Percentiles rank a stretch among this genome's conserved stretches.
phyloP scores from a whole-genome alignment of 768 basidiomycete genomes.

The Hygrophorus pudorinus region DNA sequence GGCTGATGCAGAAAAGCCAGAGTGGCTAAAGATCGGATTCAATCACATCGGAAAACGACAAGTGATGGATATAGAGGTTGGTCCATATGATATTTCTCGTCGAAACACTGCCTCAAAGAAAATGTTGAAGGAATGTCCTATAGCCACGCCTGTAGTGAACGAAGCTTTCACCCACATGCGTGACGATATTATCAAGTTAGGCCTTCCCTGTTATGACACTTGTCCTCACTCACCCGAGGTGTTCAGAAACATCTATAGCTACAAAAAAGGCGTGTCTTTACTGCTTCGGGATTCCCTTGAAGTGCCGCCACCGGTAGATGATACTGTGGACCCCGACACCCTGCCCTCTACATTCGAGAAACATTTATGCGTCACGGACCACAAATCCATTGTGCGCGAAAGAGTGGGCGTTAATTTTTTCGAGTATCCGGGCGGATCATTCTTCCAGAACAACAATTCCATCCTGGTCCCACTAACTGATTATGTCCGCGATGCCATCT shows the following conservation, averaged over 20 bases:
- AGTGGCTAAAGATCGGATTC: slow-evolving; percentile 85
- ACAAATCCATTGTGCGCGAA: slow-evolving; percentile 74
- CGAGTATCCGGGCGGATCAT: slow-evolving; percentile 79
- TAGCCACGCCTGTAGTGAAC: slow-evolving; percentile 78
- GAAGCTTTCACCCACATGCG: slow-evolving; percentile 51
- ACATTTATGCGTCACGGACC: slow-evolving; percentile 78
- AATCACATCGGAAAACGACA: slow-evolving; percentile 64
- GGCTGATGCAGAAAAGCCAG: slow-evolving; percentile 28
- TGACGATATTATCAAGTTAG: slow-evolving; percentile 58
- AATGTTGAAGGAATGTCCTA: slow-evolving; percentile 69
- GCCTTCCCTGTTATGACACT: not conserved
- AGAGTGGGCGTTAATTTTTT: slow-evolving; percentile 73
- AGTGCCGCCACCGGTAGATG: slow-evolving; percentile 8
- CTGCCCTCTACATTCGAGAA: slow-evolving; percentile 34
- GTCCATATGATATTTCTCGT: slow-evolving; percentile 3
- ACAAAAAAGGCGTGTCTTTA: slow-evolving; percentile 83
- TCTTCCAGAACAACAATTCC: slow-evolving; percentile 99
- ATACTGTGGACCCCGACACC: slow-evolving; percentile 14
- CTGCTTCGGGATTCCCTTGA: slow-evolving; percentile 80
- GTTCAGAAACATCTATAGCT: slow-evolving; percentile 63
- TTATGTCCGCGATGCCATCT: slow-evolving; percentile 73
- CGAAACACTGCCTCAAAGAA: not conserved
- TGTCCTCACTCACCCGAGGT: not conserved
- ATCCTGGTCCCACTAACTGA: slow-evolving; percentile 77
- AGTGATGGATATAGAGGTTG: slow-evolving; percentile 87